These are phyloP conservation scores for Suillus paluster DNA, from an alignment of 768 basidiomycete genomes.

Conservation along the genomic window DNA sequence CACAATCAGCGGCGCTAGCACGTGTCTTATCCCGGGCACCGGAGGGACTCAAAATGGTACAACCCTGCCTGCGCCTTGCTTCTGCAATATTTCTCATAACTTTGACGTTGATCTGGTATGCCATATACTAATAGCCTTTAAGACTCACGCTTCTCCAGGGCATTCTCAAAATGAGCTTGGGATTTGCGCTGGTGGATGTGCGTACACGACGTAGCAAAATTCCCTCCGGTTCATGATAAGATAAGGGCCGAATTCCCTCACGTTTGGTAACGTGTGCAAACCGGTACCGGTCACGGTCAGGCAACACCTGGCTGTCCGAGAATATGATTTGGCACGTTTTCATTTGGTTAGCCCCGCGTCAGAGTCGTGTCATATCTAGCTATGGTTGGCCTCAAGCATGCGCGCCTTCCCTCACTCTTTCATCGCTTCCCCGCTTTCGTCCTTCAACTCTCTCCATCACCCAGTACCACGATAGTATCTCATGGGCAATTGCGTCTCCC, in stretches of 20 bases:
- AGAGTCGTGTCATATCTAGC: background rate
- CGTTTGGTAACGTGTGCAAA: background rate
- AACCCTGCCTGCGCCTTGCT: background rate
- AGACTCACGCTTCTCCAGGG: background rate
- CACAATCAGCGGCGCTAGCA: background rate
- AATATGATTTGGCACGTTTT: constrained; percentile 1
- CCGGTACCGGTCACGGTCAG: too few relatives aligned
- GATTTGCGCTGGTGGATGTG: background rate
- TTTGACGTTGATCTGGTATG: background rate
- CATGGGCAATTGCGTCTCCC: constrained; percentile 34
- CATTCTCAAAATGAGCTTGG: background rate
- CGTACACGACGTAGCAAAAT: background rate
- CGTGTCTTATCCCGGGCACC: background rate
- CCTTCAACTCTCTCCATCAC: constrained; percentile 10
- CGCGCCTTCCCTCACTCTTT: constrained; percentile 2
- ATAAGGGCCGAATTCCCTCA: background rate
- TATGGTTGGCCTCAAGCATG: constrained; percentile 18
- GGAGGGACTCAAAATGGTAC: background rate
- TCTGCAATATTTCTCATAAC: background rate
- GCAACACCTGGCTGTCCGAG: background rate
- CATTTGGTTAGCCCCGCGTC: constrained; percentile 6
- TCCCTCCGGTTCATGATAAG: constrained; percentile 1
- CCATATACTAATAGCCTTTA: too few relatives aligned
- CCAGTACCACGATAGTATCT: background rate
- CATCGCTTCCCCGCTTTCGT: constrained; percentile 1